Percentiles rank a stretch among this genome's conserved stretches.
These are phyloP conservation scores for Macadamia integrifolia DNA, from an alignment of 164 flowering plant species.

Conservation along the genomic window DNA sequence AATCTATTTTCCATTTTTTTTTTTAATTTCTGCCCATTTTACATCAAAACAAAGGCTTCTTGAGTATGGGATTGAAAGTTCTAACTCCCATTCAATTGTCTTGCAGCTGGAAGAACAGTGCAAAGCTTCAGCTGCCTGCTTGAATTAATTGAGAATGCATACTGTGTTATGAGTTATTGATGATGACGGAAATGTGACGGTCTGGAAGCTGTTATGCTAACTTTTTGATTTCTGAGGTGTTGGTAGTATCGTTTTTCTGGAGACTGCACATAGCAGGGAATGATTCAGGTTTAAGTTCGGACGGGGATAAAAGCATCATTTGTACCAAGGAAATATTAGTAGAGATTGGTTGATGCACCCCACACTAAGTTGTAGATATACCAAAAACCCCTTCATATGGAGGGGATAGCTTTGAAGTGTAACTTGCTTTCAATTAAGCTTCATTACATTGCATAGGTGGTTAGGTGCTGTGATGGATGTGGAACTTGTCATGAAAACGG, in stretches of 20 bases:
- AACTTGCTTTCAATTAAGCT: too few relatives aligned
- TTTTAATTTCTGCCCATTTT: too few relatives aligned
- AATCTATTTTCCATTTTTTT: too few relatives aligned
- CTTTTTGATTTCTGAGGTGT: neutral
- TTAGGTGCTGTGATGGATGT: too few relatives aligned
- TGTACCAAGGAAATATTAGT: neutral
- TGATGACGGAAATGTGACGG: neutral
- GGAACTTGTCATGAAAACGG: too few relatives aligned
- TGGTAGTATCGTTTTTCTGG: neutral
- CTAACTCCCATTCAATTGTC: neutral
- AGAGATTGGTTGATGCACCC: neutral
- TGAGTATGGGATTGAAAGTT: neutral
- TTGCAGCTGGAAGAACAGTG: constrained; percentile 72
- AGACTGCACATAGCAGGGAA: neutral
- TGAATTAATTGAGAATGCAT: constrained; percentile 15
- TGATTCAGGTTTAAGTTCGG: neutral
- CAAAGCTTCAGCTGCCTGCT: constrained; percentile 65
- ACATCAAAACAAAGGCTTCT: too few relatives aligned
- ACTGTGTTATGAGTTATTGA: neutral
- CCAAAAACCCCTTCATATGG: neutral
- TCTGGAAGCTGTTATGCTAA: constrained; percentile 4
- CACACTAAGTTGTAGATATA: neutral
- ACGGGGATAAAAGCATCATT: neutral
- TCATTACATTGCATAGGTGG: too few relatives aligned
- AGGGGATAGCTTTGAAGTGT: neutral